Base-by-base conservation (phyloP, 2,329 filamentous ascomycete species). In the Ascochyta viciae-villosae region DNA sequence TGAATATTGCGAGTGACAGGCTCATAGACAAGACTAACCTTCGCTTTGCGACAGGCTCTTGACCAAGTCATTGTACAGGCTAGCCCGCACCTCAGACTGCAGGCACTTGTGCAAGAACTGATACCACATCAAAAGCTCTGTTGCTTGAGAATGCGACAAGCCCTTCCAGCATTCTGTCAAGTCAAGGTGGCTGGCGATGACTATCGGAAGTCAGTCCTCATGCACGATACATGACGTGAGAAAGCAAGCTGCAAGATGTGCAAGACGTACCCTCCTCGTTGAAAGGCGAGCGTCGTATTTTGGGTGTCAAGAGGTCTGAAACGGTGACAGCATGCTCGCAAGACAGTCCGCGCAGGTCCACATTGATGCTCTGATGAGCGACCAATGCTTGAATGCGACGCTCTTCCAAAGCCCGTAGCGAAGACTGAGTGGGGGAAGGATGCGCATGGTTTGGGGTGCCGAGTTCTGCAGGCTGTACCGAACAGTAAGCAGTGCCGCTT, bases 81-180 rank as follows among this genome's bases (percentile, higher is more conserved):
- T 27, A 4, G 12, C 27, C 22, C 24, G 29, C 10, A 42, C 37
- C 38, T 50, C 44, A 33, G 46, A 34, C 34, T 43, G 39, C 3
- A 57, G 19, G 23, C 40, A 45, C 2, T 23, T 16, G 9, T 50
- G 29, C 10, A 76, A 65, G 16, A 68, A 42, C 2, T 55, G 55
- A 35, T 76, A 71, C 75, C 74, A 77, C 29, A 65, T 58, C 3
- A 45, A 27, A 38, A 77, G 52, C 50, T 77, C 75, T 9, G 47
- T 22, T 26, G 70, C 70, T 47, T 73, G 70, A 5, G 55, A 19
- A 12, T 57, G 47, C 3, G 67, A 68, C 3, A 77, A 44, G 5
- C 66, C 64, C 53, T 71, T 77, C 76, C 76, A 77, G 40, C 67
- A 74, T 6, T 70, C 67, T 3, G 72, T 57, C 5, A 71, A 57